A percentile compares a stretch with the other conserved stretches of the same genome.
phyloP scores from a whole-genome alignment of 768 basidiomycete species.

The Pleurotus platypus region DNA sequence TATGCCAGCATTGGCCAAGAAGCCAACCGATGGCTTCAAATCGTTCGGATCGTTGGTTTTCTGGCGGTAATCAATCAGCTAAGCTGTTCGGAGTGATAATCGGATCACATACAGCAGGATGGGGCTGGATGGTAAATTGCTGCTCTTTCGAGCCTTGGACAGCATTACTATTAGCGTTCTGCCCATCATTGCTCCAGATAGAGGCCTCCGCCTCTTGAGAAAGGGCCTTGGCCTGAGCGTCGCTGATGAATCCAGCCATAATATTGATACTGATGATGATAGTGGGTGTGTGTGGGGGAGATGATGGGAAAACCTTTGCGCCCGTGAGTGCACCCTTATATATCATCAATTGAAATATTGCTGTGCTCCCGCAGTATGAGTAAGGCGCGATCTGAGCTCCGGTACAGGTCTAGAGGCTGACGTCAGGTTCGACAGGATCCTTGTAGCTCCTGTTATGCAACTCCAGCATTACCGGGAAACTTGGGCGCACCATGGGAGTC shows the following conservation, averaged over 20 bases:
- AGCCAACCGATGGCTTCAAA: conserved; percentile 33
- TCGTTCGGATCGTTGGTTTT: conserved; percentile 61
- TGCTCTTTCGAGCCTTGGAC: conserved; percentile 26
- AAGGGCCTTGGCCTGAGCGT: conserved; percentile 1
- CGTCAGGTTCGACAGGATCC: no score
- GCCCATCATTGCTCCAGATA: conserved; percentile 9
- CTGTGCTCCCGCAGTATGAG: no score
- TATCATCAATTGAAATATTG: no score
- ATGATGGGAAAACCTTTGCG: neutral
- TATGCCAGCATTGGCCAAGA: conserved; percentile 34
- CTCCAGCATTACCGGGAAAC: no score
- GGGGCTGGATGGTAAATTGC: conserved; percentile 51
- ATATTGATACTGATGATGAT: neutral
- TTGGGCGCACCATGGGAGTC: no score
- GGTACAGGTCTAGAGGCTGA: no score
- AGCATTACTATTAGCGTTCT: conserved; percentile 11
- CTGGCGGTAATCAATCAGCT: conserved; percentile 22
- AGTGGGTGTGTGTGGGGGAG: neutral
- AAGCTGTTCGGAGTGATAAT: neutral
- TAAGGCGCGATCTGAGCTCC: no score
- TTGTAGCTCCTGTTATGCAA: no score
- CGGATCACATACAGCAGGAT: conserved; percentile 49
- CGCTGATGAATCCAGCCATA: conserved; percentile 3
- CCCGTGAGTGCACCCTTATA: neutral
- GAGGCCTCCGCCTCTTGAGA: conserved; percentile 4